Evolutionary conservation across 371 early-diverging fungal genomes (phyloP).

Genomic region (Zychaea mexicana): DNA sequence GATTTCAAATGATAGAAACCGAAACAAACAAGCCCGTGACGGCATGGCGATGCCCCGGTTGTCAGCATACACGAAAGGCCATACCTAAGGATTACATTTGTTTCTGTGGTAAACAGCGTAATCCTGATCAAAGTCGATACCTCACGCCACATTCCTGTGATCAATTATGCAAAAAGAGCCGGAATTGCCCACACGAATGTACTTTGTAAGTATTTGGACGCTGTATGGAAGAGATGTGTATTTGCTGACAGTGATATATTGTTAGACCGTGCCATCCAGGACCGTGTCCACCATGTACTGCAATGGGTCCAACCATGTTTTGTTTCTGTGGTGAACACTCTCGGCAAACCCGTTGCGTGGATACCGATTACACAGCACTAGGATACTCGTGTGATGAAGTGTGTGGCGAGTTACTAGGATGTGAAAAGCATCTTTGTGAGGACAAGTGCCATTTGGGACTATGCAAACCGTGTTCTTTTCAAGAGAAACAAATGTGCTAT

Average conservation of each 20-base stretch:
- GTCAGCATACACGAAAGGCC: slow-evolving; percentile 72
- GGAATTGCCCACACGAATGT: slow-evolving; percentile 72
- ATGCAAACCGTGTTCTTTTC: slow-evolving; percentile 65
- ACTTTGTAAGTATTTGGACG: slow-evolving; percentile 49
- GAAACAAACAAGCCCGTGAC: slow-evolving; percentile 36
- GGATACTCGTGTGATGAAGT: slow-evolving; percentile 67
- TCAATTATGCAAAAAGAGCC: slow-evolving; percentile 67
- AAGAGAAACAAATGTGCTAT: slow-evolving; percentile 66
- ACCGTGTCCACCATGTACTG: slow-evolving; percentile 90
- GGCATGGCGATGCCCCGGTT: slow-evolving; percentile 93
- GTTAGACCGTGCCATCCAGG: slow-evolving; percentile 90
- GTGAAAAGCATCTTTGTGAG: slow-evolving; percentile 70
- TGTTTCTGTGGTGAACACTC: slow-evolving; percentile 84
- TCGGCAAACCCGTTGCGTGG: slow-evolving; percentile 68
- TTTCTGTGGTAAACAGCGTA: slow-evolving; percentile 84
- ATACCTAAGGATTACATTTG: slow-evolving; percentile 78
- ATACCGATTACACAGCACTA: slow-evolving; percentile 61
- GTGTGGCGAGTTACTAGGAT: slow-evolving; percentile 74
- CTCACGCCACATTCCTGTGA: slow-evolving; percentile 87
- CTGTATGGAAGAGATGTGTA: background rate
- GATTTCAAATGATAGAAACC: slow-evolving; percentile 20
- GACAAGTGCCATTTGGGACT: slow-evolving; percentile 69
- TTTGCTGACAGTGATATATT: background rate
- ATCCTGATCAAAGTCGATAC: slow-evolving; percentile 68
- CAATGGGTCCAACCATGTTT: slow-evolving; percentile 68